Evolutionary conservation across 2,329 filamentous ascomycete genomes (phyloP).

Genomic region (Pseudogymnoascus pannorum): DNA sequence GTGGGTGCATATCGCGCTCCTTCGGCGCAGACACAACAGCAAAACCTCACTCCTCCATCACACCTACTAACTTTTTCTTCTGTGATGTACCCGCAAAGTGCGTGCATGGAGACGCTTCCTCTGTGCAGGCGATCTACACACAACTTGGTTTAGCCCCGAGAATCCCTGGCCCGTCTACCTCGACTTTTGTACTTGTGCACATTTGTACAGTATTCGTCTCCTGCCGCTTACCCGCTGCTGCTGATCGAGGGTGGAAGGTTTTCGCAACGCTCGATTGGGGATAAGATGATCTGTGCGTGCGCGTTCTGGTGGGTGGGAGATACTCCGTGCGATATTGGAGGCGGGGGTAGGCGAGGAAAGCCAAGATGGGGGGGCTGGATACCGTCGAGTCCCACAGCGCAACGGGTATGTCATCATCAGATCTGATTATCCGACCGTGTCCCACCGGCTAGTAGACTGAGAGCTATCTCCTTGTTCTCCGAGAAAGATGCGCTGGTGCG

Average conservation of each 20-base stretch:
- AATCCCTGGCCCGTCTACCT: background rate
- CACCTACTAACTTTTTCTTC: background rate
- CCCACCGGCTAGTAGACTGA: background rate
- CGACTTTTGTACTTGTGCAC: background rate
- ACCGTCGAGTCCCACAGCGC: background rate
- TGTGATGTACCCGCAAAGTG: background rate
- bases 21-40: background rate
- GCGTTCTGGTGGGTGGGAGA: too few relatives aligned
- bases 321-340: background rate
- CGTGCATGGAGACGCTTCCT: background rate
- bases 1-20: background rate
- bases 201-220: background rate
- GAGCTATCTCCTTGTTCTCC: background rate
- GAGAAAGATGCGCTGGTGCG: background rate
- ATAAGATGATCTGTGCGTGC: background rate
- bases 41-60: background rate
- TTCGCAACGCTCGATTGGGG: background rate
- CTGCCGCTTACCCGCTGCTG: background rate
- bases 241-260: background rate
- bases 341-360: background rate
- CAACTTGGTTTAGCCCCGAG: background rate
- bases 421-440: background rate
- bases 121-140: background rate
- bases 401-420: background rate
- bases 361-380: background rate